These are phyloP conservation scores for Smittium culicis DNA, from an alignment of 371 early-diverging fungal species.

Conservation along the genomic window DNA sequence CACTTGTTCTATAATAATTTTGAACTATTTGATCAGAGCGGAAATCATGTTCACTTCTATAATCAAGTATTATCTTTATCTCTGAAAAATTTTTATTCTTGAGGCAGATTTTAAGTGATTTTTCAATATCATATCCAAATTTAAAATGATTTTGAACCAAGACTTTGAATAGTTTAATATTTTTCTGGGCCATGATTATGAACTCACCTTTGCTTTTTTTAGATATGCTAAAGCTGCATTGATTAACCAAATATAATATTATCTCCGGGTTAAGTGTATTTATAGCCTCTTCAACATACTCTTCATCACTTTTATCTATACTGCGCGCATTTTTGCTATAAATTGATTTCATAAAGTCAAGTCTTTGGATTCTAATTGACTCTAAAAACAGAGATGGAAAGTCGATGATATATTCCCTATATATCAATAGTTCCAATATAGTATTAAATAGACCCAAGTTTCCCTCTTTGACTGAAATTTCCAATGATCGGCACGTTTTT, in stretches of 20 bases:
- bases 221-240: no score
- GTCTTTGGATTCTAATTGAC: no score
- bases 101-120: neutral
- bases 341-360: no score
- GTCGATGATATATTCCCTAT: no score
- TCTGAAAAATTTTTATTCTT: neutral
- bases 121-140: neutral
- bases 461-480: no score
- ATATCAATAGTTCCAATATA: no score
- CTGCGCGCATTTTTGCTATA: neutral
- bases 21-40: neutral
- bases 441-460: no score
- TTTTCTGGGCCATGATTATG: neutral
- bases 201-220: neutral
- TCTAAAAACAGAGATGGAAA: no score
- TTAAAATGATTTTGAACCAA: neutral
- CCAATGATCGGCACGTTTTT: no score
- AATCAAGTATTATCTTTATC: neutral
- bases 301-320: neutral
- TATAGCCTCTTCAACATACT: neutral
- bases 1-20: neutral
- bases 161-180: neutral
- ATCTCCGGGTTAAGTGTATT: no score
- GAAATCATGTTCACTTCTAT: neutral
- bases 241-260: no score